A percentile compares a stretch with the other conserved stretches of the same genome.
Evolutionary conservation across 2,329 filamentous ascomycete genomes (phyloP).

Genomic region (Neophaeococcomyces mojaviensis): DNA sequence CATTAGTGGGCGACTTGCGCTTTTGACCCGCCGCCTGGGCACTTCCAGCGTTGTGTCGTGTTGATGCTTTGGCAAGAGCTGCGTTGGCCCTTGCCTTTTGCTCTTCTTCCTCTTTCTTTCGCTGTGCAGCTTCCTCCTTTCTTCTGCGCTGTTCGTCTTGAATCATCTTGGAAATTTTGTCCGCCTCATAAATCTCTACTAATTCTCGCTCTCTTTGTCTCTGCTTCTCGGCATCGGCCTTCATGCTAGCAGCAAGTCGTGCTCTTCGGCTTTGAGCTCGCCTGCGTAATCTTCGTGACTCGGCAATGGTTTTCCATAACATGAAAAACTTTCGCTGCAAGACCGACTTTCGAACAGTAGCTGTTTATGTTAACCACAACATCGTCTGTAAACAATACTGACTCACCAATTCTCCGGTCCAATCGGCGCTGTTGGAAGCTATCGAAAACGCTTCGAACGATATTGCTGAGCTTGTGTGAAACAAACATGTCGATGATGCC

Average conservation of each 20-base stretch:
- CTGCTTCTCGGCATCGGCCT: constrained; percentile 17
- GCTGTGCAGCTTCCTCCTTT: constrained; percentile 10
- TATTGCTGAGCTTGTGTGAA: not conserved
- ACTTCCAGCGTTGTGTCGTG: not conserved
- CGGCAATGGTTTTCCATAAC: constrained; percentile 32
- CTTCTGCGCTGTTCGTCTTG: constrained; percentile 9
- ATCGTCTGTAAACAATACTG: not conserved
- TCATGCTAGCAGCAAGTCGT: constrained; percentile 22
- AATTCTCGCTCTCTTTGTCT: constrained; percentile 19
- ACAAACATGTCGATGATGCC: constrained; percentile 10
- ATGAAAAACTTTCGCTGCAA: constrained; percentile 31
- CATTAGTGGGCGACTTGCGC: constrained; percentile 17
- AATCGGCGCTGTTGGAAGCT: not conserved
- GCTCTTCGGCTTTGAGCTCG: constrained; percentile 31
- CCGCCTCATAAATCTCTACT: constrained; percentile 18
- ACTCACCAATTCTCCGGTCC: not conserved
- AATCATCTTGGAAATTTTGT: constrained; percentile 16
- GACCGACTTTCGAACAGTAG: constrained; percentile 25
- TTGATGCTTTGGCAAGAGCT: not conserved
- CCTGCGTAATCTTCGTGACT: constrained; percentile 28
- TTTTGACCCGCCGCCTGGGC: constrained; percentile 19
- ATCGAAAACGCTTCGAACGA: not conserved
- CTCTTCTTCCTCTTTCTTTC: constrained; percentile 12
- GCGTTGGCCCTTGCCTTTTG: constrained; percentile 1
- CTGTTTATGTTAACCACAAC: constrained; percentile 10